phyloP scores from a whole-genome alignment of 805 yeast species.

The Yamadazyma takamatsuzukensis region DNA sequence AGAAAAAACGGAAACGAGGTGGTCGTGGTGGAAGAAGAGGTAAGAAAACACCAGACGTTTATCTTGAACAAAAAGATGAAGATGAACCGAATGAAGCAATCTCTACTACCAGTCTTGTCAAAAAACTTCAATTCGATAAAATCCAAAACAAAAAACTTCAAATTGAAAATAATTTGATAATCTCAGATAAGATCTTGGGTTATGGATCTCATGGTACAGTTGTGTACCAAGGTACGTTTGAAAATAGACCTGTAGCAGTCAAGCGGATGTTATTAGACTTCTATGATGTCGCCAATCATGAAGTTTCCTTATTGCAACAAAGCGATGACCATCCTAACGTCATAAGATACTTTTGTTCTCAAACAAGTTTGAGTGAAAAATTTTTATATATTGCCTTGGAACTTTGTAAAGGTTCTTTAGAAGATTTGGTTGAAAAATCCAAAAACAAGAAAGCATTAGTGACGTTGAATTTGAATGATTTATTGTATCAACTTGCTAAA shows the following conservation, averaged over 20 bases:
- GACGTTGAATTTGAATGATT: conserved; percentile 38
- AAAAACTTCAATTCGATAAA: conserved; percentile 15
- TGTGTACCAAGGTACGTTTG: conserved; percentile 86
- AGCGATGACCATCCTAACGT: conserved; percentile 97
- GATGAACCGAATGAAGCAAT: conserved; percentile 11
- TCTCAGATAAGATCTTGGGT: conserved; percentile 78
- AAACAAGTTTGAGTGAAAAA: conserved; percentile 64
- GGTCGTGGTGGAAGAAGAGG: conserved; percentile 75
- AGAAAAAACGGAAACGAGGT: conserved; percentile 76
- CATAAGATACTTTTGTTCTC: conserved; percentile 89
- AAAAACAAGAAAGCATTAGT: conserved; percentile 6
- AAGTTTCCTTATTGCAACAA: conserved; percentile 80
- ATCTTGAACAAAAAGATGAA: conserved; percentile 4
- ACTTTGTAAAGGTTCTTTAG: conserved; percentile 83
- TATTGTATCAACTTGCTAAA: conserved; percentile 70
- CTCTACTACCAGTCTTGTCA: conserved; percentile 27
- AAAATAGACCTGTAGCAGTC: conserved; percentile 91
- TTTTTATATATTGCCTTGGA: conserved; percentile 92
- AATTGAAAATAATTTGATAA: conserved; percentile 49
- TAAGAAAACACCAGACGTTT: conserved; percentile 37
- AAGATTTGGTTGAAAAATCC: conserved; percentile 71
- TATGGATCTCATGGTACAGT: conserved; percentile 97
- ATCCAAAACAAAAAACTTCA: conserved; percentile 30
- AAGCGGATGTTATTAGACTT: conserved; percentile 91
- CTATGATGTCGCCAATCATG: conserved; percentile 91